phyloP scores from a whole-genome alignment of 2,329 filamentous ascomycete genomes.

The Pseudocercospora crystallina region DNA sequence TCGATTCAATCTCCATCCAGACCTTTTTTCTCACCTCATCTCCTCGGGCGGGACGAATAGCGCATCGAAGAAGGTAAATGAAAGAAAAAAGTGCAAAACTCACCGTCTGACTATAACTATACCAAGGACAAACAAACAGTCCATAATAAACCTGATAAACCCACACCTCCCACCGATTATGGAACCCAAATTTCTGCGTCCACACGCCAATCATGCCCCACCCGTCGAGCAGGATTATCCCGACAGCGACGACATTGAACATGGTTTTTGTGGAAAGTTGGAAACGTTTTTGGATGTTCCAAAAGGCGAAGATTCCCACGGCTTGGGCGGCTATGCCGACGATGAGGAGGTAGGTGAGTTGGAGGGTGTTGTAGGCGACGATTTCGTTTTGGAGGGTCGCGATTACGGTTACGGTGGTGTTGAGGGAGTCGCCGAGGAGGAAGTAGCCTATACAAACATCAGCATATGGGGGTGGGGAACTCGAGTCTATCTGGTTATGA shows the following conservation, averaged over 20 bases:
- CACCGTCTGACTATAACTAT: slow-evolving; percentile 65
- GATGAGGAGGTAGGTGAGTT: slow-evolving; percentile 65
- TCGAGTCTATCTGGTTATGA: no score
- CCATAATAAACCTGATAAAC: slow-evolving; percentile 55
- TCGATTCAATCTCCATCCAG: neutral
- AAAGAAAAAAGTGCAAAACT: slow-evolving; percentile 4
- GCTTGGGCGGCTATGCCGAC: slow-evolving; percentile 65
- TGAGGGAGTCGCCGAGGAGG: slow-evolving; percentile 67
- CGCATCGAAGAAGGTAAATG: neutral
- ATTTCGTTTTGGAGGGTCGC: slow-evolving; percentile 64
- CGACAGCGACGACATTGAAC: slow-evolving; percentile 64
- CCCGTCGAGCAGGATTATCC: slow-evolving; percentile 60
- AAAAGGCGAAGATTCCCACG: slow-evolving; percentile 62
- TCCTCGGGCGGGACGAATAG: neutral
- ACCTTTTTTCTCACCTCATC: neutral
- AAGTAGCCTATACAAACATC: slow-evolving; percentile 54
- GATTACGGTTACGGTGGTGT: slow-evolving; percentile 69
- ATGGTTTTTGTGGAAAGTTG: slow-evolving; percentile 64
- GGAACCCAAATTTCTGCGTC: slow-evolving; percentile 47
- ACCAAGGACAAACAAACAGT: slow-evolving; percentile 68
- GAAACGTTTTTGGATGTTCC: slow-evolving; percentile 57
- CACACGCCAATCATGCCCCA: slow-evolving; percentile 62
- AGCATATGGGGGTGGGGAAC: no score
- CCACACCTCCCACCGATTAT: slow-evolving; percentile 25
- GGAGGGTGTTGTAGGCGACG: slow-evolving; percentile 64